Conservation (phyloP, 208 protist species). For the Lotmaria passim region DNA sequence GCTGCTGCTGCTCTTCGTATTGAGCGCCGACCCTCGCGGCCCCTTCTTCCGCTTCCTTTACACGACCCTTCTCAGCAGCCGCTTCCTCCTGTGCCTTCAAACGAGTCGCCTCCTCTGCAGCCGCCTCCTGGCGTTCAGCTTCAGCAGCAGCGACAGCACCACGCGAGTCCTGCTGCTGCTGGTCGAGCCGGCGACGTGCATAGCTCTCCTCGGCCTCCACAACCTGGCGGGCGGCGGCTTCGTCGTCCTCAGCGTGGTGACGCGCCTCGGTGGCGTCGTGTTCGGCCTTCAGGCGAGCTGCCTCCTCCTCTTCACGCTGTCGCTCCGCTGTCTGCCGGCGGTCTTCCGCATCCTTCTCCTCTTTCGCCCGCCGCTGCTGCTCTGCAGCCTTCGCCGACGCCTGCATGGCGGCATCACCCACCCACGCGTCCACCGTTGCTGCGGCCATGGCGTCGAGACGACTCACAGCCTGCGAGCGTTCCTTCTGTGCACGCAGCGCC, state of each 20-base stretch:
- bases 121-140: not conserved
- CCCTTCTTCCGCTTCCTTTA: not conserved
- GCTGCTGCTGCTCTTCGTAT: not conserved
- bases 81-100: not conserved
- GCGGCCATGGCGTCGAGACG: not conserved
- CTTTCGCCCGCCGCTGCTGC: not conserved
- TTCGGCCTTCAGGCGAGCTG: not conserved
- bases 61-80: too few relatives aligned
- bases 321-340: not conserved
- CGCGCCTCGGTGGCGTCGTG: slow-evolving; percentile 7
- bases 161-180: not conserved
- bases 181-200: not conserved
- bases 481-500: not conserved
- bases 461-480: not conserved
- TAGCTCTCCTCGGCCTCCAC: not conserved
- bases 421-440: not conserved
- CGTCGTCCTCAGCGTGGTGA: slow-evolving; percentile 3
- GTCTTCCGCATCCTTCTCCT: slow-evolving; percentile 10
- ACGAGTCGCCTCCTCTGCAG: not conserved
- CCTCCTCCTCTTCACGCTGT: not conserved
- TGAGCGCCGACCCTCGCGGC: not conserved
- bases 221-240: slow-evolving; percentile 1
- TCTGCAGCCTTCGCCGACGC: not conserved
- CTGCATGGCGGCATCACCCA: not conserved
- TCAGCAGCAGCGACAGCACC: not conserved